phyloP scores from a whole-genome alignment of 1,139 yeast species.

The Ogataea hybrid region DNA sequence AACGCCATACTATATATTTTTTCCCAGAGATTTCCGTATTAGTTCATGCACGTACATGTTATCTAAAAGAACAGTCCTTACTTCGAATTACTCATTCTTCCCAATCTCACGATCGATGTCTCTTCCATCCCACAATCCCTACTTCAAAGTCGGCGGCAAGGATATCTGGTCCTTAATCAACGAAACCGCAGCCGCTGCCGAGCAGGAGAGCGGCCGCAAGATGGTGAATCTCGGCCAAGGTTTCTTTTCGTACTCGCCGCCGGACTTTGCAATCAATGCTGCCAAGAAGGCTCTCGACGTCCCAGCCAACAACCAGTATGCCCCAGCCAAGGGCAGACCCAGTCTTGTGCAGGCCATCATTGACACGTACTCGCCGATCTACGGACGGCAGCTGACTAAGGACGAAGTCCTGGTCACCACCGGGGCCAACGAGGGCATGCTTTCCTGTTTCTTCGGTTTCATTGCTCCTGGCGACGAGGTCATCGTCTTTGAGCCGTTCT shows the following conservation, averaged over 20 bases:
- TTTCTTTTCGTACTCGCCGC: constrained; percentile 92
- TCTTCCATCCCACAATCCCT: constrained; percentile 50
- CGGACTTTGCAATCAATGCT: constrained; percentile 81
- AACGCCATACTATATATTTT: constrained; percentile 6
- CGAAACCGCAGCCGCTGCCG: constrained; percentile 87
- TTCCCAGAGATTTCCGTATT: constrained; percentile 2
- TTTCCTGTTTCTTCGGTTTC: constrained; percentile 80
- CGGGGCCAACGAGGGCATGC: constrained; percentile 96
- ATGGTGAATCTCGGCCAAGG: constrained; percentile 94
- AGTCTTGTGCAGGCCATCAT: constrained; percentile 67
- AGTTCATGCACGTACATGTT: constrained; percentile 9
- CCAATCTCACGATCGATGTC: constrained; percentile 9
- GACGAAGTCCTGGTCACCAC: constrained; percentile 80
- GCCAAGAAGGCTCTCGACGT: constrained; percentile 71
- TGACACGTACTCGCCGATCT: constrained; percentile 65
- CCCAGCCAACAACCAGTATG: constrained; percentile 83
- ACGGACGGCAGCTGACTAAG: constrained; percentile 52
- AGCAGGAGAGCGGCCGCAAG: constrained; percentile 58
- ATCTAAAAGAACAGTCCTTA: constrained; percentile 4
- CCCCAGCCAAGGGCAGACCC: constrained; percentile 88
- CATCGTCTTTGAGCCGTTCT: constrained; percentile 95
- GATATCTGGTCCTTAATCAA: constrained; percentile 95
- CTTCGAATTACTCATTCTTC: background rate
- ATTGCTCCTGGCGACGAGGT: constrained; percentile 90
- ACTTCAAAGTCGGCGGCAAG: constrained; percentile 64